Conservation (phyloP, 176 grass and related monocot species). For the Triticum urartu region DNA sequence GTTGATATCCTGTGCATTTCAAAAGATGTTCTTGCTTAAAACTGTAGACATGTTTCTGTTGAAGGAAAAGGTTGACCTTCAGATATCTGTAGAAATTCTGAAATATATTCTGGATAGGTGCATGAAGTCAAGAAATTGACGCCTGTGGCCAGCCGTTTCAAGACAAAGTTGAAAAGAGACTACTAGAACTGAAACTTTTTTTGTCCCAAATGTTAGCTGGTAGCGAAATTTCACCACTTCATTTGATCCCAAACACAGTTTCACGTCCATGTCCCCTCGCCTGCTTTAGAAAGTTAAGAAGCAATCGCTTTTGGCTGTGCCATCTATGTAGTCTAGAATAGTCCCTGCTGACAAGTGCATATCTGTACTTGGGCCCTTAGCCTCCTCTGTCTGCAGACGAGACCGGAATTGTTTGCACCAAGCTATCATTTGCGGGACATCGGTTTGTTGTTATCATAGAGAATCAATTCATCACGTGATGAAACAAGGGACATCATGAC, state of each 20-base stretch:
- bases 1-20: too few species aligned
- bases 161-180: background rate
- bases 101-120: background rate
- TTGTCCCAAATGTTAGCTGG: background rate
- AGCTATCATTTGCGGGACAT: constrained; percentile 11
- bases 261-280: background rate
- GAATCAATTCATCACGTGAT: background rate
- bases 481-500: background rate
- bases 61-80: too few species aligned
- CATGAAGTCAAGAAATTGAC: background rate
- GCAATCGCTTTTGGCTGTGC: constrained; percentile 4
- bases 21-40: too few species aligned
- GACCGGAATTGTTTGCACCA: constrained; percentile 24
- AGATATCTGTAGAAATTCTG: too few species aligned
- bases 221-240: background rate
- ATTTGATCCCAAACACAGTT: background rate
- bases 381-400: constrained; percentile 17
- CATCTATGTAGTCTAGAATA: constrained; percentile 25
- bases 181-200: background rate
- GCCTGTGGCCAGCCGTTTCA: background rate
- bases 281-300: constrained; percentile 2
- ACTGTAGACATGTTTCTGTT: too few species aligned
- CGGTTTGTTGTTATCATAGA: constrained; percentile 2
- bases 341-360: background rate
- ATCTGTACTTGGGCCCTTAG: background rate